phyloP scores from a whole-genome alignment of 176 grass and related monocot species.

The Bromus sterilis region DNA sequence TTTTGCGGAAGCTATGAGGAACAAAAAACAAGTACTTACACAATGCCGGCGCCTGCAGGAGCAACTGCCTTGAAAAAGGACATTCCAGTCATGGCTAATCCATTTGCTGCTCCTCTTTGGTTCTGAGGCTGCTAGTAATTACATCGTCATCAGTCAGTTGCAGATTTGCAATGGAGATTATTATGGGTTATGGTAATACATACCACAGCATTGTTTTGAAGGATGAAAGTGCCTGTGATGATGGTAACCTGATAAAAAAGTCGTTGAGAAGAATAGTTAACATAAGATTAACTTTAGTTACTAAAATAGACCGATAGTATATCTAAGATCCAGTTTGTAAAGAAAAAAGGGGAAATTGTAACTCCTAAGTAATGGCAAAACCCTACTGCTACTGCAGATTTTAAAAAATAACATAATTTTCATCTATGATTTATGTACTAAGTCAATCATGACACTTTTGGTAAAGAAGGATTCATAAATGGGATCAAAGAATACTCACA shows the following conservation, averaged over 20 bases:
- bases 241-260: conserved; percentile 30
- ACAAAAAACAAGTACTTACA: conserved; percentile 32
- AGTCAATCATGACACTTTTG: not conserved
- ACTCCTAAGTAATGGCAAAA: not conserved
- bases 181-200: not conserved
- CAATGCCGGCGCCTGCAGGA: conserved; percentile 37
- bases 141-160: not conserved
- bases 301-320: not conserved
- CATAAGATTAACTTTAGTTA: not conserved
- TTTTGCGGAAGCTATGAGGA: not conserved
- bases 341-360: not conserved
- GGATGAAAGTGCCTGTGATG: conserved; percentile 31
- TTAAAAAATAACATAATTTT: not conserved
- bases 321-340: not conserved
- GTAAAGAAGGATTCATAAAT: not conserved
- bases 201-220: conserved; percentile 55
- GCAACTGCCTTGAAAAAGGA: conserved; percentile 55
- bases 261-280: not conserved
- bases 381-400: not conserved
- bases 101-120: conserved; percentile 51
- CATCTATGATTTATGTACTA: not conserved
- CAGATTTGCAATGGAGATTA: not conserved
- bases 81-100: conserved; percentile 41
- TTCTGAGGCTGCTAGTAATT: conserved; percentile 34
- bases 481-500: conserved; percentile 13